A percentile compares a stretch with the other conserved stretches of the same genome.
phyloP scores from a whole-genome alignment of 306 rosid genomes.

The Biancaea sappan region DNA sequence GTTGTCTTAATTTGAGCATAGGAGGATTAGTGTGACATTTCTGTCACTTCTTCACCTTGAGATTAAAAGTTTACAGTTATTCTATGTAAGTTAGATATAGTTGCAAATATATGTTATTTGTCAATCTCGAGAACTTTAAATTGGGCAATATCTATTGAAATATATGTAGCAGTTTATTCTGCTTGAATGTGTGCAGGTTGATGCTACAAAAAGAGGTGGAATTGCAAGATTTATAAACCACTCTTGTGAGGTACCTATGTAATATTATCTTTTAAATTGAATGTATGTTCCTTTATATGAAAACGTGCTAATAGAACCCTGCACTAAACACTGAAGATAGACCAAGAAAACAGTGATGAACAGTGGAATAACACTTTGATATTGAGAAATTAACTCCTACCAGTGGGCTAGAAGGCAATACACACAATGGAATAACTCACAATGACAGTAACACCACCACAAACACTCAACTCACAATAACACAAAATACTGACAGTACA shows the following conservation, averaged over 20 bases:
- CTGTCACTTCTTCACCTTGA: slow-evolving; percentile 4
- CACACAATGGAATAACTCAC: too few species aligned
- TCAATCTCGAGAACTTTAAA: slow-evolving; percentile 4
- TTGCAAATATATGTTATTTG: slow-evolving; percentile 8
- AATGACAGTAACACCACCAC: too few species aligned
- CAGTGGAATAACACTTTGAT: too few species aligned
- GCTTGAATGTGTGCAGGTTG: slow-evolving; percentile 66
- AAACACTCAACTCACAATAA: too few species aligned
- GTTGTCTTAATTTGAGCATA: slow-evolving; percentile 9
- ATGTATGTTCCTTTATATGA: not conserved
- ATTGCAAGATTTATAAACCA: slow-evolving; percentile 94
- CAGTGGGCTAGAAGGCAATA: too few species aligned
- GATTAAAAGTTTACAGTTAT: not conserved
- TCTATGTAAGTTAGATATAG: slow-evolving; percentile 19
- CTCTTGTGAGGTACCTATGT: slow-evolving; percentile 86
- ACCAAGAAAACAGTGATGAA: too few species aligned
- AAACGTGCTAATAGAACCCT: too few species aligned
- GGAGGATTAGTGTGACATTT: slow-evolving; percentile 6
- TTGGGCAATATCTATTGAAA: slow-evolving; percentile 15
- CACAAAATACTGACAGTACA: too few species aligned
- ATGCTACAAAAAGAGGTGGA: slow-evolving; percentile 98
- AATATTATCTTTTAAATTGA: slow-evolving; percentile 21
- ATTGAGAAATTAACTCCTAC: too few species aligned
- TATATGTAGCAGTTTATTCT: slow-evolving; percentile 26
- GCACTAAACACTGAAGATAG: too few species aligned